Evolutionary conservation across 495 filamentous ascomycete species (phyloP).

Genomic region (Daldinia decipiens): DNA sequence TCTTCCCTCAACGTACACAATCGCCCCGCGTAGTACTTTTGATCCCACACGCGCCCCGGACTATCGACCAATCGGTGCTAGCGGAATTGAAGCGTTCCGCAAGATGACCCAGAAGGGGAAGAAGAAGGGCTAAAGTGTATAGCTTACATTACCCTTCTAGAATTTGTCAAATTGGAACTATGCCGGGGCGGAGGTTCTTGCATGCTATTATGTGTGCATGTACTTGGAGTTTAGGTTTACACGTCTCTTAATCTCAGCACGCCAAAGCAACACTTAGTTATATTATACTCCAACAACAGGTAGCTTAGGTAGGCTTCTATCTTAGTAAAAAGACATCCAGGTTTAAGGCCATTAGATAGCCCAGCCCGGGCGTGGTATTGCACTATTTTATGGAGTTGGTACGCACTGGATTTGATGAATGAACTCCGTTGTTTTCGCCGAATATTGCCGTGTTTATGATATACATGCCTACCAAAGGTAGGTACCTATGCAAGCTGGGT

Average conservation of each 20-base stretch:
- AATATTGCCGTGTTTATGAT: background rate
- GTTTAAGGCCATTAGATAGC: background rate
- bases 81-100: constrained; percentile 82
- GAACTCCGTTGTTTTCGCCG: background rate
- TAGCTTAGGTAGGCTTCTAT: background rate
- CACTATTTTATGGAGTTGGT: background rate
- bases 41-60: constrained; percentile 52
- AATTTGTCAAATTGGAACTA: constrained; percentile 2
- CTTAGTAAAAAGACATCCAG: background rate
- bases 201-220: constrained; percentile 8
- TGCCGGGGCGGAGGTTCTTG: background rate
- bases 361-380: background rate
- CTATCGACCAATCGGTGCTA: constrained; percentile 72
- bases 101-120: constrained; percentile 80
- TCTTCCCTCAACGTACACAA: constrained; percentile 79
- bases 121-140: constrained; percentile 55
- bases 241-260: background rate
- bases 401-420: background rate
- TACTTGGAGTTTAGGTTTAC: constrained; percentile 15
- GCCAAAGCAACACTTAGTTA: background rate
- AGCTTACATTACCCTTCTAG: background rate
- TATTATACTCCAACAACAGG: background rate
- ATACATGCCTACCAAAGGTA: too few species aligned
- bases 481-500: background rate
- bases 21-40: constrained; percentile 74